These are phyloP conservation scores for Phytophthora boehmeriae DNA, from an alignment of 352 stramenopile species.

Conservation along the genomic window DNA sequence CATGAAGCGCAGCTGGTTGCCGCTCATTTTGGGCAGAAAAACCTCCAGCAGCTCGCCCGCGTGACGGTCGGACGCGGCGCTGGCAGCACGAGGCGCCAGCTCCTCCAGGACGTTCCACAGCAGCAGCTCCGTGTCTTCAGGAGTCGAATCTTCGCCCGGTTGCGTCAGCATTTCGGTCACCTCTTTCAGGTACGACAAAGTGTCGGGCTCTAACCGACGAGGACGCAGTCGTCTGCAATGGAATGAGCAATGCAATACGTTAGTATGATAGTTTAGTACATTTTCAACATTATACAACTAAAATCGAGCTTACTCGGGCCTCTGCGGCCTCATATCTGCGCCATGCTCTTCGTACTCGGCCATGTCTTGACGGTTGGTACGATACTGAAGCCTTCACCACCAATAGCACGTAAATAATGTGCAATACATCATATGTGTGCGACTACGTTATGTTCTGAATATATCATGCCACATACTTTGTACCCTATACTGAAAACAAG, in stretches of 20 bases:
- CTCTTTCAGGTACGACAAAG: constrained; percentile 83
- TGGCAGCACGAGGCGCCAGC: constrained; percentile 72
- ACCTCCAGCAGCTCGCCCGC: constrained; percentile 72
- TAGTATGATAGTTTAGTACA: background rate
- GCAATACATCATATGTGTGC: too few relatives aligned
- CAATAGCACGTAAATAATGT: background rate
- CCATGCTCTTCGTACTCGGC: constrained; percentile 20
- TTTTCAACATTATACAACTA: background rate
- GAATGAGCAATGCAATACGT: constrained; percentile 3
- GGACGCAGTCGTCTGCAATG: constrained; percentile 64
- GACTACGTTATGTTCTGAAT: too few relatives aligned
- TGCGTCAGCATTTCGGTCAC: constrained; percentile 78
- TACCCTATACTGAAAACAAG: background rate
- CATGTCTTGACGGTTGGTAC: constrained; percentile 22
- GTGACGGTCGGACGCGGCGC: constrained; percentile 77
- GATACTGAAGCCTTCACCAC: constrained; percentile 8
- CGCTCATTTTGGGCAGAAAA: constrained; percentile 75
- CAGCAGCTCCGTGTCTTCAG: constrained; percentile 65
- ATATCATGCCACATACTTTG: too few relatives aligned
- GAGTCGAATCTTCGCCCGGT: constrained; percentile 51
- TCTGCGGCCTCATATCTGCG: constrained; percentile 12
- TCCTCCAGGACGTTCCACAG: constrained; percentile 87
- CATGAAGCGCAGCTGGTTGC: constrained; percentile 73
- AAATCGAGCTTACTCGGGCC: constrained; percentile 31
- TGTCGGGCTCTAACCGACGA: constrained; percentile 77